A percentile compares a stretch with the other conserved stretches of the same genome.
Evolutionary conservation across 2,329 filamentous ascomycete species (phyloP).

Genomic region (Onygena corvina): DNA sequence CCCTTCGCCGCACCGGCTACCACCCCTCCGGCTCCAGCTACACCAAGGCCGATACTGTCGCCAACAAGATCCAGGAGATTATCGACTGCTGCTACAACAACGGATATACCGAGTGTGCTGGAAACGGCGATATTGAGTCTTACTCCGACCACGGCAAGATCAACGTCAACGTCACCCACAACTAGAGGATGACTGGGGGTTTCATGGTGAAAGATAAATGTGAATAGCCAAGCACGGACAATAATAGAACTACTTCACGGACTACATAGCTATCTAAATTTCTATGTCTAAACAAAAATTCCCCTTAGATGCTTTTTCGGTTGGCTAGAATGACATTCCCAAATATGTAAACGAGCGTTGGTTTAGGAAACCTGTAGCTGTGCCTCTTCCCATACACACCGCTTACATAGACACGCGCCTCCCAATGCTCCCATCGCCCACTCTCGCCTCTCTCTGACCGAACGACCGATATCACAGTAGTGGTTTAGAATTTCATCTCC

Average conservation of each 20-base stretch:
- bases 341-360: not conserved
- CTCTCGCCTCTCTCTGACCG: constrained; percentile 68
- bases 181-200: not conserved
- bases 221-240: too few relatives aligned
- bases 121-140: constrained; percentile 9
- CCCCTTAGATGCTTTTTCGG: too few relatives aligned
- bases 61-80: constrained; percentile 11
- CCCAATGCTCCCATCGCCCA: constrained; percentile 83
- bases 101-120: constrained; percentile 10
- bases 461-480: constrained; percentile 76
- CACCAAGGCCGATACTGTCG: constrained; percentile 8
- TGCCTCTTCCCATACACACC: constrained; percentile 60
- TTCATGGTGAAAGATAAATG: not conserved
- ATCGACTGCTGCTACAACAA: constrained; percentile 11
- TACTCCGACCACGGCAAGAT: constrained; percentile 7
- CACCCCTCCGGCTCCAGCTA: constrained; percentile 7
- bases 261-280: too few relatives aligned
- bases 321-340: too few relatives aligned
- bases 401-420: constrained; percentile 72
- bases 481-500: constrained; percentile 86
- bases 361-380: not conserved
- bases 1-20: constrained; percentile 8
- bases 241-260: too few relatives aligned
- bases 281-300: too few relatives aligned
- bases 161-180: constrained; percentile 11